These are phyloP conservation scores for Funneliformis caledonium DNA, from an alignment of 371 early-diverging fungal species.

Conservation along the genomic window DNA sequence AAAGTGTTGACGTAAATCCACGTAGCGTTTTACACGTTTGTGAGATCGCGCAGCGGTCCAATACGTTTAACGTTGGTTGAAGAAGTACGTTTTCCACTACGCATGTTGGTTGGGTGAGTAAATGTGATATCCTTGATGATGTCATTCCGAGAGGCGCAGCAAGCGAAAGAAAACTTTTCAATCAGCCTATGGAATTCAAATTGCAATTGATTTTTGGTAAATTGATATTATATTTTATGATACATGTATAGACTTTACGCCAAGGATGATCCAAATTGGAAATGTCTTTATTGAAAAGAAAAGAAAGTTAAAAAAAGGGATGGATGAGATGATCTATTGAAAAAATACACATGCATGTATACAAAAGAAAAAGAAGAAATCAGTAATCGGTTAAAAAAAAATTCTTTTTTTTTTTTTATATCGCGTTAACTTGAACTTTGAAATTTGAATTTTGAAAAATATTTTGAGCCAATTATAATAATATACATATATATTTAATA, in stretches of 20 bases:
- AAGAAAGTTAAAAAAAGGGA: neutral
- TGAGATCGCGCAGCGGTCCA: neutral
- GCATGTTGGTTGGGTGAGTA: conserved; percentile 1
- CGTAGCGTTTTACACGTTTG: conserved; percentile 1
- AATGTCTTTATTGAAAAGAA: too few species aligned
- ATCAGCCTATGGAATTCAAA: too few species aligned
- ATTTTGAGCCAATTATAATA: neutral
- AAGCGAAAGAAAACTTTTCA: neutral
- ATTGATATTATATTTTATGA: too few species aligned
- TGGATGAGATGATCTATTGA: neutral
- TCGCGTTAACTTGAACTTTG: too few species aligned
- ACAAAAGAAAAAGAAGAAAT: neutral
- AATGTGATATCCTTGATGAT: neutral
- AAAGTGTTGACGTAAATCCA: neutral
- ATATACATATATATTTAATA: too few species aligned
- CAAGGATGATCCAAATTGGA: too few species aligned
- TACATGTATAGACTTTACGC: too few species aligned
- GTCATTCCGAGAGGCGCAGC: neutral
- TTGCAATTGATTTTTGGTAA: too few species aligned
- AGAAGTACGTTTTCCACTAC: neutral
- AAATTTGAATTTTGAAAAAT: neutral
- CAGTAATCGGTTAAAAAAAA: neutral
- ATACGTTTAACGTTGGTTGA: neutral
- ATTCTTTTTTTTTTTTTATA: neutral
- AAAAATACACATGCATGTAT: neutral